Conservation (phyloP, 345 rosid genomes). For the Combretum micranthum region DNA sequence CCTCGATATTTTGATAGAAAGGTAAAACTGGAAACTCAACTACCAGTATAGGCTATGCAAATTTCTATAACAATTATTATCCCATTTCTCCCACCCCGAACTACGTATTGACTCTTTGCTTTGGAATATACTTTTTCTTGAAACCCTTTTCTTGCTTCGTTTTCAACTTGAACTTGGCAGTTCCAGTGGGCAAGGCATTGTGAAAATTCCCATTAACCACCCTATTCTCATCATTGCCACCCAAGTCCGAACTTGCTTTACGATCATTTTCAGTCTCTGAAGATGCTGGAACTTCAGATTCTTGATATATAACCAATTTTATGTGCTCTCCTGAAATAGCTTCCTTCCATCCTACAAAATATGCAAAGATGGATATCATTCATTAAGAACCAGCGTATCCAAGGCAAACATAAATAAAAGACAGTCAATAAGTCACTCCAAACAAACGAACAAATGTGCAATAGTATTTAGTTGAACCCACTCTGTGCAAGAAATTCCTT, state of each 20-base stretch:
- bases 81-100: slow-evolving; percentile 8
- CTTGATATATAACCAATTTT: slow-evolving; percentile 45
- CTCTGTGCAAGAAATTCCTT: slow-evolving; percentile 72
- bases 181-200: slow-evolving; percentile 13
- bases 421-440: not conserved
- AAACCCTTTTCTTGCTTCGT: slow-evolving; percentile 50
- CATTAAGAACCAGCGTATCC: not conserved
- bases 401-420: not conserved
- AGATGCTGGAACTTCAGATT: slow-evolving; percentile 22
- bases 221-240: slow-evolving; percentile 19
- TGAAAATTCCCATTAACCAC: slow-evolving; percentile 6
- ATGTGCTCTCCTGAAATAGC: slow-evolving; percentile 62
- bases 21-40: slow-evolving; percentile 75
- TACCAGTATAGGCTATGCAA: slow-evolving; percentile 34
- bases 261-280: slow-evolving; percentile 13
- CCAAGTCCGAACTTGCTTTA: slow-evolving; percentile 21
- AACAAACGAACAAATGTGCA: not conserved
- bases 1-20: slow-evolving; percentile 20
- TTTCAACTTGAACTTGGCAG: slow-evolving; percentile 34
- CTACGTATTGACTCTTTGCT: slow-evolving; percentile 33
- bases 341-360: slow-evolving; percentile 78
- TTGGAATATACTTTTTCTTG: slow-evolving; percentile 77
- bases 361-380: not conserved
- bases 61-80: slow-evolving; percentile 21
- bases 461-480: slow-evolving; percentile 22